These are phyloP conservation scores for Tardiomyces digboiensis DNA, from an alignment of 1,139 yeast species.

Conservation along the genomic window DNA sequence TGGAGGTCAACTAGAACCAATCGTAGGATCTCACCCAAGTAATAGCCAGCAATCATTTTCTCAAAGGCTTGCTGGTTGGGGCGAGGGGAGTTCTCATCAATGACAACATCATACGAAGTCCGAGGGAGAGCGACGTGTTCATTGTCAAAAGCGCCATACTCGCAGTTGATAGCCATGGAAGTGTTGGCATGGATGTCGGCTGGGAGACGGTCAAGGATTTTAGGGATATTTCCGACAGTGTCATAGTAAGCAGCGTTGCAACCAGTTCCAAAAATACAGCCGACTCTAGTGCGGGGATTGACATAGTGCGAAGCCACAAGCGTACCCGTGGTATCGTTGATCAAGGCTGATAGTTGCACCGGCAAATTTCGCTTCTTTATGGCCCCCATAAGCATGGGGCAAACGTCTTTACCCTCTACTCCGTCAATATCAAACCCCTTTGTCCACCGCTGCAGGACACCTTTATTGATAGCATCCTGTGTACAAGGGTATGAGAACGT, in stretches of 20 bases:
- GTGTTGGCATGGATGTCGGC: slow-evolving; percentile 53
- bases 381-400: slow-evolving; percentile 78
- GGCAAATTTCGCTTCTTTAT: slow-evolving; percentile 58
- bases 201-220: slow-evolving; percentile 62
- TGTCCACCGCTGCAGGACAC: slow-evolving; percentile 93
- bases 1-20: slow-evolving; percentile 68
- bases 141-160: slow-evolving; percentile 96
- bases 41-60: slow-evolving; percentile 96
- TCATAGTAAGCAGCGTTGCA: slow-evolving; percentile 96
- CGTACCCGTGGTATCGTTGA: slow-evolving; percentile 97
- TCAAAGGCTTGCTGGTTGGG: slow-evolving; percentile 96
- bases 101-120: slow-evolving; percentile 72
- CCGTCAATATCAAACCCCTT: slow-evolving; percentile 93
- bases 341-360: slow-evolving; percentile 80
- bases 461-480: slow-evolving; percentile 75
- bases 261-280: slow-evolving; percentile 96
- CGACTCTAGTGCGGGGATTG: slow-evolving; percentile 85
- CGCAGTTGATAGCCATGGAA: slow-evolving; percentile 96
- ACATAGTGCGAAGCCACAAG: slow-evolving; percentile 92
- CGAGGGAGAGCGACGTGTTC: slow-evolving; percentile 75
- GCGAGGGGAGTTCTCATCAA: slow-evolving; percentile 86
- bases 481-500: slow-evolving; percentile 93
- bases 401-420: slow-evolving; percentile 94
- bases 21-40: slow-evolving; percentile 88
- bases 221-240: slow-evolving; percentile 61